Conservation (phyloP, 2,329 filamentous ascomycete genomes). For the Setomelanomma holmii region DNA sequence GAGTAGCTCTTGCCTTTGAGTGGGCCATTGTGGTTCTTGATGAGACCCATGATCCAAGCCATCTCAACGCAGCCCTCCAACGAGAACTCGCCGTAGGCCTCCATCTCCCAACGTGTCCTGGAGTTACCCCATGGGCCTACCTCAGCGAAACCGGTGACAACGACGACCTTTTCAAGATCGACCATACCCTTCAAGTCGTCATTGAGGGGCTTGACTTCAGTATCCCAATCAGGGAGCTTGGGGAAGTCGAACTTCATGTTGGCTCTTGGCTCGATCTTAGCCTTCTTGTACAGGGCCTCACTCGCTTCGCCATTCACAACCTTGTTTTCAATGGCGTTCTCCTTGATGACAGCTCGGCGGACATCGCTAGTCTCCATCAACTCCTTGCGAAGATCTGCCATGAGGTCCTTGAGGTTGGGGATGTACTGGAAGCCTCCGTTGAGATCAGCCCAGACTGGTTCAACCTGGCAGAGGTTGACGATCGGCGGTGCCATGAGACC, state of each 20-base stretch:
- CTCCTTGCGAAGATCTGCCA: slow-evolving; percentile 91
- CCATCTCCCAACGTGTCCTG: slow-evolving; percentile 98
- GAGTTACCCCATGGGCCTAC: slow-evolving; percentile 99
- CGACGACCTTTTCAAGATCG: slow-evolving; percentile 96
- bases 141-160: slow-evolving; percentile 95
- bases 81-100: slow-evolving; percentile 94
- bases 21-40: slow-evolving; percentile 96
- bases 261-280: slow-evolving; percentile 88
- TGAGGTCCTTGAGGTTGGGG: slow-evolving; percentile 90
- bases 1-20: slow-evolving; percentile 97
- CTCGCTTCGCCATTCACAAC: slow-evolving; percentile 93
- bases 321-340: slow-evolving; percentile 96
- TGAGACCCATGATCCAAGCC: slow-evolving; percentile 99
- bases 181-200: slow-evolving; percentile 95
- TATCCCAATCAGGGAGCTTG: slow-evolving; percentile 86
- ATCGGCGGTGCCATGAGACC: slow-evolving; percentile 94
- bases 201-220: slow-evolving; percentile 87
- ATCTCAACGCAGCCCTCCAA: slow-evolving; percentile 98
- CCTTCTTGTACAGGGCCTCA: slow-evolving; percentile 93
- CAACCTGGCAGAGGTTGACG: slow-evolving; percentile 91
- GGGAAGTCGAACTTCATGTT: slow-evolving; percentile 99
- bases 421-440: slow-evolving; percentile 99
- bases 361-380: slow-evolving; percentile 96
- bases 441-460: slow-evolving; percentile 95
- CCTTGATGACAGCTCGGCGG: slow-evolving; percentile 90